Evolutionary conservation across 495 filamentous ascomycete species (phyloP).

Genomic region (Articulospora tetracladia): DNA sequence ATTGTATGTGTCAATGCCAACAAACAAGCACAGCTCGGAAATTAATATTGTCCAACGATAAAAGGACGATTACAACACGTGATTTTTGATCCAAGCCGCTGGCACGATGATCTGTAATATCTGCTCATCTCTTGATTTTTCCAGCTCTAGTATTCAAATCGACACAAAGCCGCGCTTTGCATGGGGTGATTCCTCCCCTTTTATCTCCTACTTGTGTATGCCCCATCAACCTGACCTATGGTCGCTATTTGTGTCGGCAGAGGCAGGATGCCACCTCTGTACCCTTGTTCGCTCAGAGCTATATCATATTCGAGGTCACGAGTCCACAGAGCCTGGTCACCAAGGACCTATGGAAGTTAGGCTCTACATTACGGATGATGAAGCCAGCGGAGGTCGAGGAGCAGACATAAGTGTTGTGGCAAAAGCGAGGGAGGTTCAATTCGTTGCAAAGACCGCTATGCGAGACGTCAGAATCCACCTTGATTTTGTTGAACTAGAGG

Average conservation of each 20-base stretch:
- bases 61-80: no score
- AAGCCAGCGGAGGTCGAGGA: not conserved
- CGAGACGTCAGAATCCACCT: not conserved
- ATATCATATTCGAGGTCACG: not conserved
- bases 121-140: no score
- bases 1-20: no score
- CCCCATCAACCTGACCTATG: not conserved
- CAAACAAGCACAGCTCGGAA: no score
- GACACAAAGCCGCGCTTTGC: no score
- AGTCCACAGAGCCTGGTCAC: not conserved
- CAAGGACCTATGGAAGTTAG: not conserved
- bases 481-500: not conserved
- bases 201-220: no score
- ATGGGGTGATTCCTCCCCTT: no score
- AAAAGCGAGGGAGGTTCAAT: not conserved
- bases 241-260: not conserved
- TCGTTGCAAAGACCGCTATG: not conserved
- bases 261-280: conserved; percentile 2
- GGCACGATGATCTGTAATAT: no score
- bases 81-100: no score
- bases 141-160: no score
- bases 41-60: no score
- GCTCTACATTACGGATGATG: not conserved
- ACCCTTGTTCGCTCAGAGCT: not conserved
- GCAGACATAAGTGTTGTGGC: not conserved